A percentile compares a stretch with the other conserved stretches of the same genome.
phyloP scores from a whole-genome alignment of 345 rosid species.

The Atalantia buxifolia region DNA sequence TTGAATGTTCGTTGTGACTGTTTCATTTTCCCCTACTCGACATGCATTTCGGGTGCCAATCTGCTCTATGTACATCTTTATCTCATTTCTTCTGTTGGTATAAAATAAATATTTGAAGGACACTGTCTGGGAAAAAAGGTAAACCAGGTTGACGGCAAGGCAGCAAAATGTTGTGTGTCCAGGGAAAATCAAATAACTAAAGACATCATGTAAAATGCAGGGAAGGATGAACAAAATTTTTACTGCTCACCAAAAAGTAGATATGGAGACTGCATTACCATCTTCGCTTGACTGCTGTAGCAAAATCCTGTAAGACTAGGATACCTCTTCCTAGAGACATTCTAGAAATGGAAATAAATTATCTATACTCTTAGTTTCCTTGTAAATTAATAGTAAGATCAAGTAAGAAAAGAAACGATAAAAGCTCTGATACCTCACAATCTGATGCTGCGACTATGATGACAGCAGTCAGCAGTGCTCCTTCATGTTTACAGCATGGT shows the following conservation, averaged over 20 bases:
- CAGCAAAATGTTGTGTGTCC: neutral
- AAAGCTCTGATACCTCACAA: neutral
- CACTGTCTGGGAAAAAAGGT: neutral
- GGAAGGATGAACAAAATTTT: no score
- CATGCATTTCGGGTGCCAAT: neutral
- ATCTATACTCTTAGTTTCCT: neutral
- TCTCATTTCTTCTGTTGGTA: neutral
- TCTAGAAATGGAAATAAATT: neutral
- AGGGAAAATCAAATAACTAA: neutral
- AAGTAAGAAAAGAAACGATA: neutral
- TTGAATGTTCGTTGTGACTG: neutral
- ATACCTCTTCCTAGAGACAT: neutral
- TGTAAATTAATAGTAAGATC: neutral
- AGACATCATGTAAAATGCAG: no score
- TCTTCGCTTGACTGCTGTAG: neutral
- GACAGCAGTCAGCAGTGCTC: neutral
- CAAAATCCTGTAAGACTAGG: neutral
- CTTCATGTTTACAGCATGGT: neutral
- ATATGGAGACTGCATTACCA: neutral
- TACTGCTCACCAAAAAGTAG: neutral
- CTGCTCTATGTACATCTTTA: neutral
- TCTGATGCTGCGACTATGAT: neutral
- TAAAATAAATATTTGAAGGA: neutral
- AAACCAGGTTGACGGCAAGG: neutral
- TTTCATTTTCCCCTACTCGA: neutral